Evolutionary conservation across 495 filamentous ascomycete species (phyloP).

Genomic region (Elasticomyces elasticus): DNA sequence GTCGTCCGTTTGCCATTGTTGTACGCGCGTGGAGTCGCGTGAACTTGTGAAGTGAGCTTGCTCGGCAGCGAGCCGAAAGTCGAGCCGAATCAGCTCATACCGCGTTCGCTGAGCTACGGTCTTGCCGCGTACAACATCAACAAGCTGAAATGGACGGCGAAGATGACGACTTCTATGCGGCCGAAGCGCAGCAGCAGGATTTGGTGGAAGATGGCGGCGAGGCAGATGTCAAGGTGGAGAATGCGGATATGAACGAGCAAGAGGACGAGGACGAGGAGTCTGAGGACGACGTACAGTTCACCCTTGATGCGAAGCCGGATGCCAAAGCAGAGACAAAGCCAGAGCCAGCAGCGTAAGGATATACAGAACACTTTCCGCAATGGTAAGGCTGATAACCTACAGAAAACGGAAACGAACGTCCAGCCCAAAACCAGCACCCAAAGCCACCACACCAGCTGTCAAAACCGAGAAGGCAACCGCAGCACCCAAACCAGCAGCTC

Average conservation of each 20-base stretch:
- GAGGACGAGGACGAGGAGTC: constrained; percentile 64
- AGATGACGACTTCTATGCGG: constrained; percentile 59
- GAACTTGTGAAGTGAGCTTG: no score
- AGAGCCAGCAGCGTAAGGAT: constrained; percentile 47
- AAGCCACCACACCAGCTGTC: constrained; percentile 21
- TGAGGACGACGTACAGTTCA: constrained; percentile 83
- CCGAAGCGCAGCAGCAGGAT: constrained; percentile 9
- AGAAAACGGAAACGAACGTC: no score
- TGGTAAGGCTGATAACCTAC: no score
- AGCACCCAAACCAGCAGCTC: constrained; percentile 28
- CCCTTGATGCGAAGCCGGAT: constrained; percentile 78
- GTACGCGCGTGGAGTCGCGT: no score
- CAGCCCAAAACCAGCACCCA: constrained; percentile 14
- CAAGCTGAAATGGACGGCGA: constrained; percentile 54
- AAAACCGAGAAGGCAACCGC: constrained; percentile 35
- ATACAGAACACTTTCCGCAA: not conserved
- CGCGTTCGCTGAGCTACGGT: no score
- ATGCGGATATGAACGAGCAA: constrained; percentile 45
- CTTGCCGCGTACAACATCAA: not conserved
- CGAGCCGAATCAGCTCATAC: no score
- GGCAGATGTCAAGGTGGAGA: constrained; percentile 19
- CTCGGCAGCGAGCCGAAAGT: no score
- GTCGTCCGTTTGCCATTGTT: constrained; percentile 18
- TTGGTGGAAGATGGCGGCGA: constrained; percentile 14
- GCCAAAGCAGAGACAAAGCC: constrained; percentile 62